These are phyloP conservation scores for Phlyctochytrium bullatum DNA, from an alignment of 192 early-diverging fungal species.

Conservation along the genomic window DNA sequence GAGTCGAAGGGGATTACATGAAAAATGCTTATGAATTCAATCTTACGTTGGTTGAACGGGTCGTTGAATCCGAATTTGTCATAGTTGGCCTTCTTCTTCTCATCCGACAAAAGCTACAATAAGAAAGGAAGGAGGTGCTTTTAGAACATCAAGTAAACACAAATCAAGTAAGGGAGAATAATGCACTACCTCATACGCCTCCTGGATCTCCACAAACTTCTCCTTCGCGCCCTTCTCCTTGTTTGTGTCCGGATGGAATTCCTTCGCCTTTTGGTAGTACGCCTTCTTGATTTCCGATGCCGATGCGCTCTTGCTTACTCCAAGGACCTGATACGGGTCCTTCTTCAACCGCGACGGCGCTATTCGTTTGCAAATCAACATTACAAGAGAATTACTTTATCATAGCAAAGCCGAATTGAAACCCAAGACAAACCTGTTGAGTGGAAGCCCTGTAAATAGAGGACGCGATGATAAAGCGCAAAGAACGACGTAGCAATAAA, in stretches of 20 bases:
- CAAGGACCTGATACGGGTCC: conserved; percentile 85
- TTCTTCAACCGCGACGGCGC: conserved; percentile 36
- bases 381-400: neutral
- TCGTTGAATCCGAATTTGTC: conserved; percentile 82
- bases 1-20: no score
- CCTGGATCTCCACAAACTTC: conserved; percentile 96
- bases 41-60: no score
- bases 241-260: conserved; percentile 98
- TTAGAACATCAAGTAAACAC: no score
- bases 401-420: neutral
- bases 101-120: conserved; percentile 79
- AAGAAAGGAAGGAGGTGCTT: neutral
- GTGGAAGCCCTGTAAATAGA: neutral
- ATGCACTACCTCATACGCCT: conserved; percentile 88
- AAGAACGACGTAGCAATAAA: no score
- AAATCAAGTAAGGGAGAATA: no score
- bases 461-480: no score
- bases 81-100: conserved; percentile 84
- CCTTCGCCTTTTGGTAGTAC: conserved; percentile 94
- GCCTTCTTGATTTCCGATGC: conserved; percentile 93
- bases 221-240: conserved; percentile 88
- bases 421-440: neutral
- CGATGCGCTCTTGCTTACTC: conserved; percentile 74
- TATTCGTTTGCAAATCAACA: neutral
- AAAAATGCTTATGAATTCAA: neutral